Conservation (phyloP, 2,329 filamentous ascomycete genomes). For the Sphaerulina musiva region DNA sequence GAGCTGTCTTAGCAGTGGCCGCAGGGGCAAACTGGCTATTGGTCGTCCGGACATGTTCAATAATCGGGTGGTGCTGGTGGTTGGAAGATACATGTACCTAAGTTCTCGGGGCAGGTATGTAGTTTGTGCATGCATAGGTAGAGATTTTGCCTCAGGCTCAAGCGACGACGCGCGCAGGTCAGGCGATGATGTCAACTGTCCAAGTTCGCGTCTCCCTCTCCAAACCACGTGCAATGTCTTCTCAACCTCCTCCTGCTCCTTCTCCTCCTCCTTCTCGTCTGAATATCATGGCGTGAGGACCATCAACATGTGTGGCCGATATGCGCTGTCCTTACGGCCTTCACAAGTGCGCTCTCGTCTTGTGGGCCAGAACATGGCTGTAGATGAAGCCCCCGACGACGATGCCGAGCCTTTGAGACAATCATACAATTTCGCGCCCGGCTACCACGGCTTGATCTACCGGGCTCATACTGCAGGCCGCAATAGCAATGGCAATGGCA, state of each 20-base stretch:
- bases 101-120: too few relatives aligned
- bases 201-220: constrained; percentile 2
- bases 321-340: constrained; percentile 55
- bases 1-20: constrained; percentile 14
- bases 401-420: constrained; percentile 63
- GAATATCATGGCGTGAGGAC: not conserved
- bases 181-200: constrained; percentile 9
- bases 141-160: too few relatives aligned
- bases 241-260: not conserved
- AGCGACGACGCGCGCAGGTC: too few relatives aligned
- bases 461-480: constrained; percentile 63
- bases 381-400: constrained; percentile 39
- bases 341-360: constrained; percentile 69
- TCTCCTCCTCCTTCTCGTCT: not conserved
- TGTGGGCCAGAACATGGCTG: constrained; percentile 65
- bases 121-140: too few relatives aligned
- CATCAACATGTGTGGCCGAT: constrained; percentile 60
- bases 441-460: constrained; percentile 79
- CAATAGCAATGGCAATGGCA: constrained; percentile 50
- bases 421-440: constrained; percentile 89
- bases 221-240: too few relatives aligned
- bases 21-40: constrained; percentile 21
- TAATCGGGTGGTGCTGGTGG: not conserved
- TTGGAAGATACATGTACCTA: not conserved
- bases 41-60: constrained; percentile 35